Conservation (phyloP, 2,329 filamentous ascomycete species). For the Alternaria sp. region DNA sequence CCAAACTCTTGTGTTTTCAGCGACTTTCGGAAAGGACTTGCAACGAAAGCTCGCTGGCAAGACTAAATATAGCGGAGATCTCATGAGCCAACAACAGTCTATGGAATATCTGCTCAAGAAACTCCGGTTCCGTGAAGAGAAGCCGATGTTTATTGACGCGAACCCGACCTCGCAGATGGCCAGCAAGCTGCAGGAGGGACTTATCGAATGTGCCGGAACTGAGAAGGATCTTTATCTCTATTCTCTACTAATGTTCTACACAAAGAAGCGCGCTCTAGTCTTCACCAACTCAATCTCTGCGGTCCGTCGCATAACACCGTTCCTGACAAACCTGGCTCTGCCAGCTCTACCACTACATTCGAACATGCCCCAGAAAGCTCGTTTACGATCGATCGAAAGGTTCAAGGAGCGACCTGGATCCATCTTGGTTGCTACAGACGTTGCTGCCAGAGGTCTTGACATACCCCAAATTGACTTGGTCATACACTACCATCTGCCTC, state of each 20-base stretch:
- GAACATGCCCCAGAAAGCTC: slow-evolving; percentile 94
- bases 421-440: slow-evolving; percentile 90
- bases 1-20: slow-evolving; percentile 95
- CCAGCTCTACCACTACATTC: slow-evolving; percentile 84
- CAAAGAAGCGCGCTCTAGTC: slow-evolving; percentile 81
- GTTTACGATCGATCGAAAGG: slow-evolving; percentile 88
- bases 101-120: slow-evolving; percentile 94
- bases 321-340: slow-evolving; percentile 83
- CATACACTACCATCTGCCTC: slow-evolving; percentile 93
- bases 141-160: slow-evolving; percentile 90
- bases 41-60: slow-evolving; percentile 86
- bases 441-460: slow-evolving; percentile 91
- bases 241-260: slow-evolving; percentile 82
- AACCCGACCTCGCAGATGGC: slow-evolving; percentile 93
- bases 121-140: slow-evolving; percentile 83
- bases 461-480: slow-evolving; percentile 90
- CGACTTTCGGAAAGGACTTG: slow-evolving; percentile 90
- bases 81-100: slow-evolving; percentile 78
- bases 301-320: slow-evolving; percentile 83
- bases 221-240: slow-evolving; percentile 99
- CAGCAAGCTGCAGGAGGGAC: slow-evolving; percentile 81
- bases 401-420: slow-evolving; percentile 74
- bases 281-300: slow-evolving; percentile 97
- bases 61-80: slow-evolving; percentile 64
- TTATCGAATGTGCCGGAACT: slow-evolving; percentile 90